Evolutionary conservation across 164 flowering plant genomes (phyloP).

Genomic region (Magnolia changhungtana): DNA sequence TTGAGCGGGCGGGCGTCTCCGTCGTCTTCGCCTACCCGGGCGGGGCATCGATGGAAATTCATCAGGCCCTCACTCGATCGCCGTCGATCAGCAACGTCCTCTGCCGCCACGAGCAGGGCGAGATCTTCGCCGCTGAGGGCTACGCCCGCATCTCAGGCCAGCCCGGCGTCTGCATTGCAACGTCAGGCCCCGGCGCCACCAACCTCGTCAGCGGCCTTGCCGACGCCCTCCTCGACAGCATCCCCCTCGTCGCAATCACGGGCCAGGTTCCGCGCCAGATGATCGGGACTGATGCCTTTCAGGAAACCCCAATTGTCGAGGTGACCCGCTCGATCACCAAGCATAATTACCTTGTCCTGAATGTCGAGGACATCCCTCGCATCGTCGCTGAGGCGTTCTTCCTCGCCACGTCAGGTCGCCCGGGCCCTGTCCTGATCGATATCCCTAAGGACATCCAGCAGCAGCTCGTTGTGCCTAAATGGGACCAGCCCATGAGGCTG

Average conservation of each 20-base stretch:
- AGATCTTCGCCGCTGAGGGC: conserved; percentile 67
- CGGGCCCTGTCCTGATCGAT: conserved; percentile 68
- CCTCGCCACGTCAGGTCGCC: conserved; percentile 51
- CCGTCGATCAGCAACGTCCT: conserved; percentile 41
- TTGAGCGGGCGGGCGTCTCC: conserved; percentile 57
- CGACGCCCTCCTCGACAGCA: conserved; percentile 60
- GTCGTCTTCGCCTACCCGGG: conserved; percentile 67
- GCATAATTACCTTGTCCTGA: conserved; percentile 61
- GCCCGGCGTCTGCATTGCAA: conserved; percentile 69
- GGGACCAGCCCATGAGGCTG: conserved; percentile 41
- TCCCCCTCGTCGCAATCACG: conserved; percentile 61
- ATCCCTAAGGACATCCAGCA: conserved; percentile 68
- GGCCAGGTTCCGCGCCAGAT: conserved; percentile 68
- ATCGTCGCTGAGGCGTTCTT: conserved; percentile 55
- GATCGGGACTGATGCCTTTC: conserved; percentile 75
- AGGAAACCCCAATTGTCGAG: conserved; percentile 71
- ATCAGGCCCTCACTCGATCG: conserved; percentile 69
- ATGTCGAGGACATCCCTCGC: conserved; percentile 59
- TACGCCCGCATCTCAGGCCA: conserved; percentile 59
- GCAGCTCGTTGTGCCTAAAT: conserved; percentile 49
- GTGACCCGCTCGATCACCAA: conserved; percentile 67
- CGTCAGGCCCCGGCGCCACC: conserved; percentile 81
- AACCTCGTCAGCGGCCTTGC: conserved; percentile 72
- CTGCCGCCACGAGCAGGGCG: conserved; percentile 71
- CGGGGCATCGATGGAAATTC: conserved; percentile 72